A percentile compares a stretch with the other conserved stretches of the same genome.
These are phyloP conservation scores for Hyphodiscus hymeniophilus DNA, from an alignment of 495 filamentous ascomycete genomes.

Conservation along the genomic window DNA sequence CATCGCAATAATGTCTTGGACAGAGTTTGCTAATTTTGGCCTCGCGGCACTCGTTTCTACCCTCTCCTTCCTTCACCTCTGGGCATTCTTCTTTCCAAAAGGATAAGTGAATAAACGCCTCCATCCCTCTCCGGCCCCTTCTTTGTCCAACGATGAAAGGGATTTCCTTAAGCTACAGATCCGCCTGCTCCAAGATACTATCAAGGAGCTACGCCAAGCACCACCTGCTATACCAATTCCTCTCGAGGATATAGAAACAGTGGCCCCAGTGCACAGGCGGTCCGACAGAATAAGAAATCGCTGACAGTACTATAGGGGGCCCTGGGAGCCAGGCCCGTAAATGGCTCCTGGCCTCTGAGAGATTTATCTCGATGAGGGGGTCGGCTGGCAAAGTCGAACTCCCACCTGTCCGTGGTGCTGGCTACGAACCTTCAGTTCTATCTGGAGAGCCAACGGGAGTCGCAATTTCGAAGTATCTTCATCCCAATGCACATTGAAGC, in stretches of 20 bases:
- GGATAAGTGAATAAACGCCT: constrained; percentile 6
- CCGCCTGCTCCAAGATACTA: too few relatives aligned
- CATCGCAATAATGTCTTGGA: constrained; percentile 6
- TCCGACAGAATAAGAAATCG: not conserved
- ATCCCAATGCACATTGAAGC: too few relatives aligned
- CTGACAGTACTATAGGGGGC: not conserved
- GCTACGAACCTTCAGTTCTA: constrained; percentile 15
- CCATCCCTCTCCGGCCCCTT: constrained; percentile 5
- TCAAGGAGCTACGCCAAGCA: too few relatives aligned
- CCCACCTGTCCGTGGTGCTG: constrained; percentile 18
- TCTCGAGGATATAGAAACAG: not conserved
- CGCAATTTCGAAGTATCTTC: too few relatives aligned
- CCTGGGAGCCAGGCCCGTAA: not conserved
- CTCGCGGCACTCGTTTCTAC: not conserved
- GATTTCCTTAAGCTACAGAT: too few relatives aligned
- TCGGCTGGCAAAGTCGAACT: constrained; percentile 17
- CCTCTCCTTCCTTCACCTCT: constrained; percentile 3
- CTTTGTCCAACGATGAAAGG: too few relatives aligned
- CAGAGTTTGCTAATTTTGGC: not conserved
- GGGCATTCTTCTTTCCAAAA: constrained; percentile 2
- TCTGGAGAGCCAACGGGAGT: constrained; percentile 16
- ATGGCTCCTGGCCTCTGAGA: not conserved
- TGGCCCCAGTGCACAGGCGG: not conserved
- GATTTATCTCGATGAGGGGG: constrained; percentile 1
- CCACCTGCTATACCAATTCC: too few relatives aligned